phyloP scores from a whole-genome alignment of 1,284 basidiomycete species.

The Apiotrichum sp. region DNA sequence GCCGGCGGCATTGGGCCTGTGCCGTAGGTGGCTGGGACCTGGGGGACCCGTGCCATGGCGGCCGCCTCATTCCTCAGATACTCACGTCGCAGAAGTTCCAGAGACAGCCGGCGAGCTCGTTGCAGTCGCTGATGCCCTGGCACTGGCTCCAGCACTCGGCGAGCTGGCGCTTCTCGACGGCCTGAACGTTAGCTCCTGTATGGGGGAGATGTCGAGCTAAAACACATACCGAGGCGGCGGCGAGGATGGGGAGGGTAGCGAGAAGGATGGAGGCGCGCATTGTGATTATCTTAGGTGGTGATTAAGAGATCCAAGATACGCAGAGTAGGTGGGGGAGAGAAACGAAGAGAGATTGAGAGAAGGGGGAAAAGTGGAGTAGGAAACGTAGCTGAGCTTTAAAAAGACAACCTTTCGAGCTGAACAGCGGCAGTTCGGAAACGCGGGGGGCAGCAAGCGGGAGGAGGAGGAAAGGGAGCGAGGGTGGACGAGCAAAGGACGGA shows the following conservation, averaged over 20 bases:
- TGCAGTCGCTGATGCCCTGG: slow-evolving; percentile 3
- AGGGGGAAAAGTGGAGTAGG: no score
- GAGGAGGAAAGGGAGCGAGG: no score
- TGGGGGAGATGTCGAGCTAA: no score
- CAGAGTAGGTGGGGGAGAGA: not conserved
- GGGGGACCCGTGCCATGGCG: no score
- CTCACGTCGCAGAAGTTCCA: slow-evolving; percentile 19
- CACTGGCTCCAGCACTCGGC: not conserved
- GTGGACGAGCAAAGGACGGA: no score
- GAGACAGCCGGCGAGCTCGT: slow-evolving; percentile 9
- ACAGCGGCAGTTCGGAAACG: no score
- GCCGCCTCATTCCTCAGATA: not conserved
- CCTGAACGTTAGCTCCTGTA: not conserved
- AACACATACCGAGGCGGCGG: slow-evolving; percentile 3
- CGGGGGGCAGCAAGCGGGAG: no score
- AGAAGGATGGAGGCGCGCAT: slow-evolving; percentile 18
- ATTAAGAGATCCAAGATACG: not conserved
- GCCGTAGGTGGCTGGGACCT: no score
- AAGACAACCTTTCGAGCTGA: no score
- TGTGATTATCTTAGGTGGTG: slow-evolving; percentile 1
- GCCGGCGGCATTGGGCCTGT: no score
- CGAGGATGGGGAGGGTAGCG: slow-evolving; percentile 5
- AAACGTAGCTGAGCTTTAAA: no score
- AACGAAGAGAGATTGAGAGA: not conserved
- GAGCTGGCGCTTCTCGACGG: slow-evolving; percentile 4